Evolutionary conservation across 495 filamentous ascomycete species (phyloP).

Genomic region (Staphylotrichum longicolle): DNA sequence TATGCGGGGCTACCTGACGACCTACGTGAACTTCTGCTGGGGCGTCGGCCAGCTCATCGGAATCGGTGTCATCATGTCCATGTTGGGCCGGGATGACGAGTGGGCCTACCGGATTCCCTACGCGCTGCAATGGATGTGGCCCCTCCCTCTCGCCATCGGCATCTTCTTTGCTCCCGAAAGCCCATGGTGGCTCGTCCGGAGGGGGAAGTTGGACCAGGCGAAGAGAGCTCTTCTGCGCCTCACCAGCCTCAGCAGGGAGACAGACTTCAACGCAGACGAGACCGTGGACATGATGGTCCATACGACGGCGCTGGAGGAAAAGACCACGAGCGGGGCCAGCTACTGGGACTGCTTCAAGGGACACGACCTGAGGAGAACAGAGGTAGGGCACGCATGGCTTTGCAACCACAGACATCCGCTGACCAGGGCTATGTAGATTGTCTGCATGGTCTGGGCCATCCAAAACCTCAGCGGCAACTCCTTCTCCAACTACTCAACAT

Average conservation of each 20-base stretch:
- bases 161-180: conserved; percentile 72
- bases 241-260: conserved; percentile 55
- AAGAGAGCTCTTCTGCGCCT: conserved; percentile 66
- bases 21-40: conserved; percentile 83
- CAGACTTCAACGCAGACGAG: conserved; percentile 68
- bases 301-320: conserved; percentile 70
- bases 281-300: conserved; percentile 84
- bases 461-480: conserved; percentile 77
- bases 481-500: conserved; percentile 76
- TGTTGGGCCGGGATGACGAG: conserved; percentile 55
- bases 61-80: conserved; percentile 67
- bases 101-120: conserved; percentile 65
- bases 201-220: conserved; percentile 64
- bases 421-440: conserved; percentile 41
- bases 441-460: conserved; percentile 79
- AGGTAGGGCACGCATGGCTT: conserved; percentile 28
- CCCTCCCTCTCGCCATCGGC: conserved; percentile 67
- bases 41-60: conserved; percentile 74
- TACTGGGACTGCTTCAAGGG: conserved; percentile 76
- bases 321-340: conserved; percentile 65
- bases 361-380: conserved; percentile 69
- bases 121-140: conserved; percentile 84
- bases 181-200: conserved; percentile 81
- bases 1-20: conserved; percentile 70
- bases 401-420: not conserved